Evolutionary conservation across 2,329 filamentous ascomycete species (phyloP), one percentile per base, ranked within the genome.

Genomic region (Pseudocercospora vitis): DNA sequence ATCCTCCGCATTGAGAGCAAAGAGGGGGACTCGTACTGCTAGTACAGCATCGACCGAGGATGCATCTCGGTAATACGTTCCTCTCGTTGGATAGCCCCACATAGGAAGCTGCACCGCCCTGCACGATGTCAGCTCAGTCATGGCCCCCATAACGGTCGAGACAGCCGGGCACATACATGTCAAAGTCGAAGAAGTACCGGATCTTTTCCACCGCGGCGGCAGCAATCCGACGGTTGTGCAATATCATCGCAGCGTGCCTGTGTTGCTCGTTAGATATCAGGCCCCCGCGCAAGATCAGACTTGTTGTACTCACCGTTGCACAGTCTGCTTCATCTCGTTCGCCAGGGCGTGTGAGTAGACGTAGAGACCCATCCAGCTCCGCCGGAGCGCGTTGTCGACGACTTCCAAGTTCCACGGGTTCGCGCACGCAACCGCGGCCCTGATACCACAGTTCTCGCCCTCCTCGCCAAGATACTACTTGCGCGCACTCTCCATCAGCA

Each of bases 1-100:
- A 70, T 99, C 94, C 57, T 83, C 81, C 1, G 92, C 89, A 64
- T 95, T 88, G 35, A 97, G 78, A 1, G 86, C 88, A 46, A 97
- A 76, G 51, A 94, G 86, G 0, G 94, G 94, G 44, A 96, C 88
- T 48, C 84, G 82, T 44, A 96, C 87, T 0, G 80, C 82, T 14
- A 94, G 74, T 23, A 96, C 70, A 0, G 88, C 83, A 69, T 97
- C 92, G 5, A 81, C 6, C 6, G 26, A 7, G 26, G 6, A 7
- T 6, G 26, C 26, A 29, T 29, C 26, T 29, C 26, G 26, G 26
- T 29, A 29, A 11, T 29, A 29, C 6, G 26, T 11, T 11, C 6
- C 11, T 7, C 11, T 6, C 6, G 26, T 29, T 7, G 26, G 26
- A 29, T 29, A 29, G 6, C 26, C 26, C 26, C 26, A 29, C 26